phyloP scores from a whole-genome alignment of 129 eudicot genomes.

The Lactuca sativa region DNA sequence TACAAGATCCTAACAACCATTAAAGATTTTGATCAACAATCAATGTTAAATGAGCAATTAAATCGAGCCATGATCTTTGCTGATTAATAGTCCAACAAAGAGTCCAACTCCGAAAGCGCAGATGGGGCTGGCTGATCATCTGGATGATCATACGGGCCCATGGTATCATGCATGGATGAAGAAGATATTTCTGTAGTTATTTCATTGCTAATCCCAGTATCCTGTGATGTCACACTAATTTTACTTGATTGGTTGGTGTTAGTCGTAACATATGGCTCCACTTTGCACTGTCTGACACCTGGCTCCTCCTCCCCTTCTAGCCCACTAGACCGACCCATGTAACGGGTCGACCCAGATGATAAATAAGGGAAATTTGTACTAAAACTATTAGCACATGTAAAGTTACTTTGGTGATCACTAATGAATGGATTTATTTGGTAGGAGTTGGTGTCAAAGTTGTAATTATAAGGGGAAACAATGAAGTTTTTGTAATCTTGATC shows the following conservation, averaged over 20 bases:
- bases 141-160: conserved; percentile 17
- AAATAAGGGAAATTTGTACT: conserved; percentile 30
- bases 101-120: conserved; percentile 45
- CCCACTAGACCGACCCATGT: conserved; percentile 4
- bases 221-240: conserved; percentile 57
- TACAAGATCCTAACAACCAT: conserved; percentile 3
- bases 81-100: conserved; percentile 57
- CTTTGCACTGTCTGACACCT: conserved; percentile 31
- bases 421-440: conserved; percentile 27
- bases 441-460: conserved; percentile 33
- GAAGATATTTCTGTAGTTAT: conserved; percentile 55
- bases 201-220: conserved; percentile 69
- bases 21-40: conserved; percentile 24
- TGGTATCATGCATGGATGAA: conserved; percentile 28
- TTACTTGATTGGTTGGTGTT: conserved; percentile 44
- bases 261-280: conserved; percentile 38
- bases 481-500: conserved; percentile 42
- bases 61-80: conserved; percentile 24
- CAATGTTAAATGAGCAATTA: conserved; percentile 23
- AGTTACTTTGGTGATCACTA: conserved; percentile 24
- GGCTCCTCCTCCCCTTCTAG: conserved; percentile 17
- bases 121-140: conserved; percentile 35
- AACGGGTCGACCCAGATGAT: conserved; percentile 26
- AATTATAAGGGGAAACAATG: conserved; percentile 22
- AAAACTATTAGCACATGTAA: conserved; percentile 20